Evolutionary conservation across 2,329 filamentous ascomycete species (phyloP).

Genomic region (Fusarium sp.): DNA sequence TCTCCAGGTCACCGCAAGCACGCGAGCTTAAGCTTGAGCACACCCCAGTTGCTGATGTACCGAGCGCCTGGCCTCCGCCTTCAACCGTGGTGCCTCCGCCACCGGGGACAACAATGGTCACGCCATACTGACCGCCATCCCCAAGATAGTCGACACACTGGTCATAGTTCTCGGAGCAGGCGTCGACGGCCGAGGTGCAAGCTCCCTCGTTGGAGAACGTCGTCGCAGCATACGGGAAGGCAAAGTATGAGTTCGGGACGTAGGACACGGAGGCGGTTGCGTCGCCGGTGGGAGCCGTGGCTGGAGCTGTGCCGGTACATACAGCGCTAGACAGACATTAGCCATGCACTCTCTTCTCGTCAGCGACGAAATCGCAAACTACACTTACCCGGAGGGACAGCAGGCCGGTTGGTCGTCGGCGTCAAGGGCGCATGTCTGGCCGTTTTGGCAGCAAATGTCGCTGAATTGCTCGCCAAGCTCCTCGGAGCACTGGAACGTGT

Average conservation of each 20-base stretch:
- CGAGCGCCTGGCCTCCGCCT: slow-evolving; percentile 58
- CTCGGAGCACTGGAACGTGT: slow-evolving; percentile 67
- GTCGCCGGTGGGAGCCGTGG: slow-evolving; percentile 54
- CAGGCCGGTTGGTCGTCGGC: slow-evolving; percentile 66
- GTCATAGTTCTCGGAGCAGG: slow-evolving; percentile 69
- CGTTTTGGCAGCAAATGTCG: slow-evolving; percentile 67
- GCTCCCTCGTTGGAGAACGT: slow-evolving; percentile 66
- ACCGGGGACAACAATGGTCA: slow-evolving; percentile 71
- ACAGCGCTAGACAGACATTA: slow-evolving; percentile 60
- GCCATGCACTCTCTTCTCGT: not conserved
- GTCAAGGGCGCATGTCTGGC: slow-evolving; percentile 67
- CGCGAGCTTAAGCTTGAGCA: slow-evolving; percentile 69
- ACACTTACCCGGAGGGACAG: slow-evolving; percentile 66
- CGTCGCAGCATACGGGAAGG: slow-evolving; percentile 72
- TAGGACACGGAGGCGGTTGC: slow-evolving; percentile 63
- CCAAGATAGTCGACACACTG: slow-evolving; percentile 67
- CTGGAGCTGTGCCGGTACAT: slow-evolving; percentile 70
- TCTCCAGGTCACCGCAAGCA: slow-evolving; percentile 65
- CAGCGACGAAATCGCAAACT: not conserved
- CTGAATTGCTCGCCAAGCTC: slow-evolving; percentile 63
- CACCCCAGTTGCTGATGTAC: slow-evolving; percentile 65
- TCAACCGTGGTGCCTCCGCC: slow-evolving; percentile 68
- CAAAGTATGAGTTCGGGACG: slow-evolving; percentile 72
- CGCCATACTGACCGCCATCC: slow-evolving; percentile 61
- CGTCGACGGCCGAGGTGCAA: slow-evolving; percentile 66